Percentiles rank a stretch among this genome's conserved stretches.
These are phyloP conservation scores for Pistacia vera DNA, from an alignment of 345 rosid species.

Conservation along the genomic window DNA sequence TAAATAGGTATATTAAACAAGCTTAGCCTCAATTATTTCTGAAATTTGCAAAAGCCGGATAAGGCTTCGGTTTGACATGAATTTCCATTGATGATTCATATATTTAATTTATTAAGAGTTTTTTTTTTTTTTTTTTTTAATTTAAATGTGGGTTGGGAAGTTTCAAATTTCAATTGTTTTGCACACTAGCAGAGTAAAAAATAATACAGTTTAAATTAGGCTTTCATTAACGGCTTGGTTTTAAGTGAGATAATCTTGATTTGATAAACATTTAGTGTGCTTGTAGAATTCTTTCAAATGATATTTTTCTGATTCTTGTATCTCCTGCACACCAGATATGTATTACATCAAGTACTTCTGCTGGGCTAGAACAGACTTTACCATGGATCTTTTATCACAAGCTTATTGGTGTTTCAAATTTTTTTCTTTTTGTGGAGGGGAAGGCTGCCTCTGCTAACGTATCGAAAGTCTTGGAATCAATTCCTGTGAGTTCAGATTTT, in stretches of 20 bases:
- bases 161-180: background rate
- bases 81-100: background rate
- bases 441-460: conserved; percentile 79
- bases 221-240: background rate
- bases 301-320: background rate
- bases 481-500: conserved; percentile 46
- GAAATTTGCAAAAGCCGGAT: background rate
- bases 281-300: no score
- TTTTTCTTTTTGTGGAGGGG: conserved; percentile 92
- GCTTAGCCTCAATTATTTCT: background rate
- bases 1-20: background rate
- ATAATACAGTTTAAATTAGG: background rate
- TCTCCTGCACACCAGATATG: conserved; percentile 54
- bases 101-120: background rate
- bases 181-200: background rate
- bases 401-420: conserved; percentile 83
- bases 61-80: no score
- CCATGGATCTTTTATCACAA: conserved; percentile 95
- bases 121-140: no score
- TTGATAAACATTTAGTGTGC: no score
- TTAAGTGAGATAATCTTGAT: background rate
- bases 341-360: conserved; percentile 88
- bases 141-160: background rate
- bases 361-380: conserved; percentile 81
- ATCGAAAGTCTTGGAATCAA: conserved; percentile 70